Evolutionary conservation across 2,329 filamentous ascomycete species (phyloP).

Genomic region (Fusarium sp.): DNA sequence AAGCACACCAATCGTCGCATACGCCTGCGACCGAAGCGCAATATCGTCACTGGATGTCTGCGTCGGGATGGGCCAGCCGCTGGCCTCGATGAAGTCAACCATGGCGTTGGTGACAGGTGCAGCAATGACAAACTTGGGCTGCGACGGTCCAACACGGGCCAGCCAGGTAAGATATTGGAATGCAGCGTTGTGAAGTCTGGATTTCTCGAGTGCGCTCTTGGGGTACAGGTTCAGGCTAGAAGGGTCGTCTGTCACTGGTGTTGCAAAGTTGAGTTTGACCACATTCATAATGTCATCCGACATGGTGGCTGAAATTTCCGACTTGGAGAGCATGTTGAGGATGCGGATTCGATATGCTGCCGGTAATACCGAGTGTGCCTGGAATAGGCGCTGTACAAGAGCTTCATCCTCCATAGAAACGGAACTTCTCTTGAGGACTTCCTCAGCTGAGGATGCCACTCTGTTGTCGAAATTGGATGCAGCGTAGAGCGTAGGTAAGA

Average conservation of each 20-base stretch:
- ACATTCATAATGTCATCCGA: slow-evolving; percentile 75
- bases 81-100: slow-evolving; percentile 78
- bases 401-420: slow-evolving; percentile 77
- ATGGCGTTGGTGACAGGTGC: slow-evolving; percentile 76
- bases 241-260: slow-evolving; percentile 13
- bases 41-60: slow-evolving; percentile 70
- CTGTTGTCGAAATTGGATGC: slow-evolving; percentile 85
- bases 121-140: slow-evolving; percentile 73
- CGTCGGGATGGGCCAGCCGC: slow-evolving; percentile 83
- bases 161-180: slow-evolving; percentile 92
- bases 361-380: slow-evolving; percentile 79
- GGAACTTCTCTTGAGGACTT: slow-evolving; percentile 84
- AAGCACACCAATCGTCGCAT: slow-evolving; percentile 90
- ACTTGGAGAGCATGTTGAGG: slow-evolving; percentile 80
- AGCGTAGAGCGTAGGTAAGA: slow-evolving; percentile 85
- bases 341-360: slow-evolving; percentile 82
- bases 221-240: slow-evolving; percentile 42
- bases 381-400: slow-evolving; percentile 75
- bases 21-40: slow-evolving; percentile 81
- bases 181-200: slow-evolving; percentile 83
- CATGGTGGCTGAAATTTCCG: slow-evolving; percentile 77
- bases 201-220: slow-evolving; percentile 75
- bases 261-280: slow-evolving; percentile 74
- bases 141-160: slow-evolving; percentile 75
- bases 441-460: slow-evolving; percentile 86